phyloP scores from a whole-genome alignment of 805 yeast genomes.

The Starmerella bombicola region DNA sequence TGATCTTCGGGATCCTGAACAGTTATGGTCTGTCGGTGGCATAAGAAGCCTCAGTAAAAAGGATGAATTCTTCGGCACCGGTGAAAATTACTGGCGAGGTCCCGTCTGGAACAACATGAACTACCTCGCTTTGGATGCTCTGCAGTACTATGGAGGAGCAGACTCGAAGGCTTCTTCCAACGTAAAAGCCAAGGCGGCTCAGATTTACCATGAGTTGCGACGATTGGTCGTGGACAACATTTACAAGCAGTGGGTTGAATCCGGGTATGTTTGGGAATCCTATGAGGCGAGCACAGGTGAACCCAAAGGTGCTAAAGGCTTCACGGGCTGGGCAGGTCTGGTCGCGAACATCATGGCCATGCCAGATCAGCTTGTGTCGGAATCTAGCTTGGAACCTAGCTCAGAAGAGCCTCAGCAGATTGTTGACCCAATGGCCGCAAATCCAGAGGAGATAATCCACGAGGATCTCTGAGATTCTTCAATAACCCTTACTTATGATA shows the following conservation, averaged over 20 bases:
- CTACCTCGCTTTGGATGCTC: slow-evolving; percentile 61
- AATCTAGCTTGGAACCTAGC: too few relatives aligned
- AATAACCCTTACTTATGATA: too few relatives aligned
- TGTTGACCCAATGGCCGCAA: too few relatives aligned
- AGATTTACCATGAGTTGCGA: slow-evolving; percentile 49
- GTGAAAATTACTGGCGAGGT: slow-evolving; percentile 92
- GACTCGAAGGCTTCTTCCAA: slow-evolving; percentile 23
- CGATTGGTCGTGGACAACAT: slow-evolving; percentile 56
- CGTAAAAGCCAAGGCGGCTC: slow-evolving; percentile 33
- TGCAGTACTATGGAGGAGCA: slow-evolving; percentile 41
- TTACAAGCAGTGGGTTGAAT: slow-evolving; percentile 50
- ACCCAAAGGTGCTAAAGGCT: slow-evolving; percentile 74
- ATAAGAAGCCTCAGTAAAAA: slow-evolving; percentile 63
- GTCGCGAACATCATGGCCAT: slow-evolving; percentile 69
- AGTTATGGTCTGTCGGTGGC: slow-evolving; percentile 69
- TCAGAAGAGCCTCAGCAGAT: too few relatives aligned
- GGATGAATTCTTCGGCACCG: slow-evolving; percentile 55
- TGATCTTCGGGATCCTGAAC: slow-evolving; percentile 52
- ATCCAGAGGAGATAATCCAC: too few relatives aligned
- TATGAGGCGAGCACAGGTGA: slow-evolving; percentile 66
- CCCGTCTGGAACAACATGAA: slow-evolving; percentile 89
- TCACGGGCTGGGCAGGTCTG: slow-evolving; percentile 88
- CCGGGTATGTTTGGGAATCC: slow-evolving; percentile 86
- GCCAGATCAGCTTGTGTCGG: slow-evolving; percentile 47
- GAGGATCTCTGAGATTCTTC: too few relatives aligned